Percentiles rank a stretch among this genome's conserved stretches.
Evolutionary conservation across 495 filamentous ascomycete genomes (phyloP).

Genomic region (Oidiodendron maius): DNA sequence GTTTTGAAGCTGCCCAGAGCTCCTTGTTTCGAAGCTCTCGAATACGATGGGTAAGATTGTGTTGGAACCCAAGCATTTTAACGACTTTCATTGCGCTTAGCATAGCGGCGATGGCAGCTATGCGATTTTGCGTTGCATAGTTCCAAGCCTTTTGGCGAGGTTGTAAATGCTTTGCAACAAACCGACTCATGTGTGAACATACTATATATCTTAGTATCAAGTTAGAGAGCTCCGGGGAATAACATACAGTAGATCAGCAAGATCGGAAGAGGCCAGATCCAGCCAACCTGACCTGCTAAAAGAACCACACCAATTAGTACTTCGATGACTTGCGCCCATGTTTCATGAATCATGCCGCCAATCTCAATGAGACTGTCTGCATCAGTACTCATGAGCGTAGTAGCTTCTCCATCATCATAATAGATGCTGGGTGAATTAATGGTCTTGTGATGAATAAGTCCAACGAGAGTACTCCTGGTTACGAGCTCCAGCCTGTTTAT

Average conservation of each 20-base stretch:
- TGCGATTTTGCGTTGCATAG: conserved; percentile 28
- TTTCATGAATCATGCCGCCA: conserved; percentile 27
- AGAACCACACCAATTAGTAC: conserved; percentile 31
- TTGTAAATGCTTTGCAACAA: not conserved
- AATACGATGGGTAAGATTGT: conserved; percentile 17
- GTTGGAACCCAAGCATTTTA: conserved; percentile 35
- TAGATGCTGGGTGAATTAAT: conserved; percentile 4
- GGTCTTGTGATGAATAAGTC: conserved; percentile 23
- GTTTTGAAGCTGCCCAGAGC: conserved; percentile 10
- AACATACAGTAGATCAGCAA: conserved; percentile 24
- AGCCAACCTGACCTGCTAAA: conserved; percentile 38
- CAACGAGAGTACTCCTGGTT: conserved; percentile 20
- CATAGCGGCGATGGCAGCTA: conserved; percentile 30
- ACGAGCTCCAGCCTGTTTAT: conserved; percentile 20
- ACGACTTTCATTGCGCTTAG: conserved; percentile 36
- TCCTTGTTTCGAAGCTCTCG: conserved; percentile 16
- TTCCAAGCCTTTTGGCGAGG: conserved; percentile 29
- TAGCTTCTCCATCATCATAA: conserved; percentile 16
- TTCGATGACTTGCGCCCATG: conserved; percentile 48
- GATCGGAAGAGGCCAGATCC: conserved; percentile 23
- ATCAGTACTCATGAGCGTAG: conserved; percentile 41
- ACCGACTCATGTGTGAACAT: conserved; percentile 6
- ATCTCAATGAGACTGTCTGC: conserved; percentile 36
- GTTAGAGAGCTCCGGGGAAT: conserved; percentile 17
- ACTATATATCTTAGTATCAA: not conserved